Conservation (phyloP, 2,329 filamentous ascomycete genomes). For the Nemania diffusa region DNA sequence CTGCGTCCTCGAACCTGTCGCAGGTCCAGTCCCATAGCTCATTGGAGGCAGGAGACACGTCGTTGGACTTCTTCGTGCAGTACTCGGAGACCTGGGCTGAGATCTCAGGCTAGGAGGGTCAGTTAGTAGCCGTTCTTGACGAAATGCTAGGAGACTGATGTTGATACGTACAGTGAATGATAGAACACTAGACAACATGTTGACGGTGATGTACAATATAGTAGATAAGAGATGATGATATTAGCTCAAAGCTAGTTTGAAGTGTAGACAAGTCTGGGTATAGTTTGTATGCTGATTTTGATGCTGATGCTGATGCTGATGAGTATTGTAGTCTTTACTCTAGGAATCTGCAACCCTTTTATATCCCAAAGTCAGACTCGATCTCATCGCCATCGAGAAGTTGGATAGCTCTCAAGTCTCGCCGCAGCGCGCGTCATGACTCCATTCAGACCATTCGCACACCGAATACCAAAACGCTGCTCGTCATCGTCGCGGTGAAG, state of each 20-base stretch:
- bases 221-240: not conserved
- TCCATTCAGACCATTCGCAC: not conserved
- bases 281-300: not conserved
- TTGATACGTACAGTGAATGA: conserved; percentile 27
- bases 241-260: not conserved
- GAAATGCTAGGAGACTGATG: not conserved
- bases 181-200: conserved; percentile 30
- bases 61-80: conserved; percentile 35
- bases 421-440: not conserved
- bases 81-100: conserved; percentile 36
- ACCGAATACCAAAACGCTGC: not conserved
- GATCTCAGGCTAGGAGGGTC: conserved; percentile 25
- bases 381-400: not conserved
- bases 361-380: not conserved
- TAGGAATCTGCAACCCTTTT: conserved; percentile 4
- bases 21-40: conserved; percentile 37
- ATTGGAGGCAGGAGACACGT: conserved; percentile 27
- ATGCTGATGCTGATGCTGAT: conserved; percentile 10
- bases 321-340: not conserved
- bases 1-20: conserved; percentile 34
- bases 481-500: not conserved
- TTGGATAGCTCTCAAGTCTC: not conserved
- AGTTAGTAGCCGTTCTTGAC: not conserved
- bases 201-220: conserved; percentile 1
- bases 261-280: not conserved